A percentile compares a stretch with the other conserved stretches of the same genome.
These are phyloP conservation scores for Monosporozyma siamensis DNA, from an alignment of 805 yeast genomes.

Conservation along the genomic window DNA sequence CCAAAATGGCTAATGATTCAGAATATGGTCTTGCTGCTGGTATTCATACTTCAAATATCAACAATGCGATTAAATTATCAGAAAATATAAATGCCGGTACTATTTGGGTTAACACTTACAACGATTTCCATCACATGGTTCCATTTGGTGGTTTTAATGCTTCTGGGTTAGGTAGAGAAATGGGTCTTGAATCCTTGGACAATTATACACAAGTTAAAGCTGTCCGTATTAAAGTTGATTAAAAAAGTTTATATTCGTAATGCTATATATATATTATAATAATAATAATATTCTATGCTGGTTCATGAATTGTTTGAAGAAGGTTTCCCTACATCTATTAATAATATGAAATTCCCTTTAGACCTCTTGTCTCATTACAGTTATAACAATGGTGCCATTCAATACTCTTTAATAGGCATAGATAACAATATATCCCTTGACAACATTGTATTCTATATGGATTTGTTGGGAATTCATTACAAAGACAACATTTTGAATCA, in stretches of 20 bases:
- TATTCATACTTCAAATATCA: slow-evolving; percentile 67
- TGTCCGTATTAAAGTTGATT: slow-evolving; percentile 53
- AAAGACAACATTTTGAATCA: slow-evolving; percentile 1
- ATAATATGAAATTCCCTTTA: slow-evolving; percentile 1
- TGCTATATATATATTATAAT: too few relatives aligned
- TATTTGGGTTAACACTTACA: slow-evolving; percentile 84
- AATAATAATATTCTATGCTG: too few relatives aligned
- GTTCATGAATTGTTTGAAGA: too few relatives aligned
- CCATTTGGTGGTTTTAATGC: slow-evolving; percentile 91
- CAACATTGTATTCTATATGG: slow-evolving; percentile 6
- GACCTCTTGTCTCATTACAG: neutral
- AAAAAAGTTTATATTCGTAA: neutral
- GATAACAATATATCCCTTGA: slow-evolving; percentile 4
- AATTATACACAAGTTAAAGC: slow-evolving; percentile 83
- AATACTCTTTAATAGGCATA: slow-evolving; percentile 4
- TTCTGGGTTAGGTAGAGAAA: slow-evolving; percentile 90
- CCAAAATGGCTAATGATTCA: slow-evolving; percentile 69
- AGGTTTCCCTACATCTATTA: too few relatives aligned
- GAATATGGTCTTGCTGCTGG: slow-evolving; percentile 88
- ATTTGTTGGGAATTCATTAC: slow-evolving; percentile 4
- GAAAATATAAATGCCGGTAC: slow-evolving; percentile 76
- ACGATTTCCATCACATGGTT: slow-evolving; percentile 76
- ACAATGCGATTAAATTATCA: slow-evolving; percentile 68
- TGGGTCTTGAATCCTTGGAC: slow-evolving; percentile 80
- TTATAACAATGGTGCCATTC: slow-evolving; percentile 2